Evolutionary conservation across 2,329 filamentous ascomycete genomes (phyloP), one percentile per base, ranked within the genome.

Genomic region (Penicillium crustosum): DNA sequence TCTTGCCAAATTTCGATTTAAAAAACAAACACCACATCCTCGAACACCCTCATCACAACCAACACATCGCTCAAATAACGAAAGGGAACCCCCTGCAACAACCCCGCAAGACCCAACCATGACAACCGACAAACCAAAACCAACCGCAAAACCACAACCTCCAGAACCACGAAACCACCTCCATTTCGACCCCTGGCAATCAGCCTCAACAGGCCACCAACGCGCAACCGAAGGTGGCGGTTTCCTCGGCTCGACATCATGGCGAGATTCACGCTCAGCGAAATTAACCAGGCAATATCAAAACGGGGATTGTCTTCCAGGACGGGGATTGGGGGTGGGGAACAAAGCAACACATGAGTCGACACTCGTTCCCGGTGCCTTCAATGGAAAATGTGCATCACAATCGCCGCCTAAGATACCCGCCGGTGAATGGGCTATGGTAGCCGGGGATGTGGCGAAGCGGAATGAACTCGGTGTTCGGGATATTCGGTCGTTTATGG

Each of bases 191-290:
- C 69, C 73, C 36, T 79, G 75, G 71, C 91, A 91, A 75, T 87
- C 86, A 15, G 85, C 86, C 13, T 86, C 88, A 6, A 87, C 88
- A 0, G 90, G 90, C 45, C 91, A 96, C 72, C 92, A 96, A 75
- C 83, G 86, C 41, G 85, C 89, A 42, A 89, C 93, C 59, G 87
- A 85, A 41, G 89, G 93, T 58, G 87, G 85, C 58, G 76, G 79
- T 4, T 81, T 88, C 1, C 83, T 84, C 2, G 82, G 83, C 25
- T 83, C 81, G 65, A 86, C 78, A 63, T 82, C 84, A 69, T 95
- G 91, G 91, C 86, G 90, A 25, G 81, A 86, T 50, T 88, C 86
- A 15, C 84, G 90, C 42, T 83, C 81, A 44, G 74, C 80, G 53
- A 94, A 93, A 75, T 80, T 96, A 39, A 80, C 82, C 47, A 80